Percentiles rank a stretch among this genome's conserved stretches.
Evolutionary conservation across 768 basidiomycete genomes (phyloP).

Genomic region (Tephrocybe sp.): DNA sequence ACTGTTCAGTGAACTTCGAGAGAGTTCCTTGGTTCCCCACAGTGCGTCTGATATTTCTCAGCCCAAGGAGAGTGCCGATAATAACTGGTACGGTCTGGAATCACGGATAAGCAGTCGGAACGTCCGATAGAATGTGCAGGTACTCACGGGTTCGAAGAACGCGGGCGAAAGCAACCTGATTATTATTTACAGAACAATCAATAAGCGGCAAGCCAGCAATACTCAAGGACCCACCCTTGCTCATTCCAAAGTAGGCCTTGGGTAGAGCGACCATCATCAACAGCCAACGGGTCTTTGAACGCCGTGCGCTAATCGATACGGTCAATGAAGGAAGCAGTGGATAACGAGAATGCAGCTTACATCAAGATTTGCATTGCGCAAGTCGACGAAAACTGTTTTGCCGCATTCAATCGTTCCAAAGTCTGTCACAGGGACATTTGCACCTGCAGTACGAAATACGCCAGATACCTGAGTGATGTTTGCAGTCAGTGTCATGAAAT

Average conservation of each 20-base stretch:
- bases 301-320: constrained; percentile 19
- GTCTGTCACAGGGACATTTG: constrained; percentile 25
- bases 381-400: constrained; percentile 34
- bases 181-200: not conserved
- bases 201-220: not conserved
- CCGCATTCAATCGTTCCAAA: constrained; percentile 25
- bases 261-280: constrained; percentile 22
- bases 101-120: not conserved
- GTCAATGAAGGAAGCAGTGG: not conserved
- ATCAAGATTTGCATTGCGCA: constrained; percentile 38
- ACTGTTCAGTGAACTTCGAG: constrained; percentile 36
- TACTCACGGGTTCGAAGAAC: constrained; percentile 41
- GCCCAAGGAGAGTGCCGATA: constrained; percentile 43
- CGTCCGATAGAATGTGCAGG: not conserved
- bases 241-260: constrained; percentile 4
- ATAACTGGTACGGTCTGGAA: constrained; percentile 43
- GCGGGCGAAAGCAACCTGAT: constrained; percentile 30
- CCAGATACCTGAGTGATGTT: constrained; percentile 32
- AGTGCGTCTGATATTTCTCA: constrained; percentile 39
- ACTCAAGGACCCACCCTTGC: not conserved
- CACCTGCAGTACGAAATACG: constrained; percentile 37
- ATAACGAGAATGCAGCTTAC: constrained; percentile 24
- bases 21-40: constrained; percentile 39
- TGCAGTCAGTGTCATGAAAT: constrained; percentile 5
- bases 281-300: constrained; percentile 21